phyloP scores from a whole-genome alignment of 768 basidiomycete species.

The Russula ochroleuca region DNA sequence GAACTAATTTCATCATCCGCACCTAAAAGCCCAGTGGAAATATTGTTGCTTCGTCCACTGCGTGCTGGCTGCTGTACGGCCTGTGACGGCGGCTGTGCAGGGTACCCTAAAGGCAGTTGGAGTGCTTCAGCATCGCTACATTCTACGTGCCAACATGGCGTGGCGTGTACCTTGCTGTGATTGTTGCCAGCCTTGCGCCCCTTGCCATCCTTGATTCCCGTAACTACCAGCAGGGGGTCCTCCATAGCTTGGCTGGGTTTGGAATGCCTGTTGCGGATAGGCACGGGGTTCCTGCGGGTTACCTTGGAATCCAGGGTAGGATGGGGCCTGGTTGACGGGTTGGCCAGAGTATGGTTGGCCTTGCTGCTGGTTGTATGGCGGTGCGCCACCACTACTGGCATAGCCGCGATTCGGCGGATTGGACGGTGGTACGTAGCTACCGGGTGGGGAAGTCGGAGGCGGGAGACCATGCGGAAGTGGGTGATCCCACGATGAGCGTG shows the following conservation, averaged over 20 bases:
- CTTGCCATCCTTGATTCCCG: constrained; percentile 21
- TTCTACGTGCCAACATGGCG: neutral
- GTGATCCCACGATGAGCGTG: constrained; percentile 65
- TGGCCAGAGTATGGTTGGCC: constrained; percentile 29
- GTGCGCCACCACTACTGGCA: neutral
- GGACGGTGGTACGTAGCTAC: constrained; percentile 34
- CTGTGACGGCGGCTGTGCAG: neutral
- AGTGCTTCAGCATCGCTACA: neutral
- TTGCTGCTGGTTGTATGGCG: constrained; percentile 29
- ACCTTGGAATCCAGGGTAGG: constrained; percentile 30
- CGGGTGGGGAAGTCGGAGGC: constrained; percentile 36
- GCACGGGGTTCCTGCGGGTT: neutral
- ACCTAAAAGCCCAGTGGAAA: constrained; percentile 3
- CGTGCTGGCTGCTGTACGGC: neutral
- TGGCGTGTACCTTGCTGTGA: constrained; percentile 18
- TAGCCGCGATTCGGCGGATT: constrained; percentile 42
- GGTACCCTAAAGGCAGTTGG: constrained; percentile 11
- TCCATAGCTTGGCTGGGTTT: constrained; percentile 1
- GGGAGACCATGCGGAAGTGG: constrained; percentile 46
- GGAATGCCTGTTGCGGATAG: neutral
- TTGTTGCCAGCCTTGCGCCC: constrained; percentile 22
- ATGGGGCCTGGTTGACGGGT: constrained; percentile 18
- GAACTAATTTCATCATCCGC: constrained; percentile 2
- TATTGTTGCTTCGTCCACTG: neutral
- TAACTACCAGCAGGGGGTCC: constrained; percentile 28